These are phyloP conservation scores for Russula vinacea DNA, from an alignment of 768 basidiomycete species.

Conservation along the genomic window DNA sequence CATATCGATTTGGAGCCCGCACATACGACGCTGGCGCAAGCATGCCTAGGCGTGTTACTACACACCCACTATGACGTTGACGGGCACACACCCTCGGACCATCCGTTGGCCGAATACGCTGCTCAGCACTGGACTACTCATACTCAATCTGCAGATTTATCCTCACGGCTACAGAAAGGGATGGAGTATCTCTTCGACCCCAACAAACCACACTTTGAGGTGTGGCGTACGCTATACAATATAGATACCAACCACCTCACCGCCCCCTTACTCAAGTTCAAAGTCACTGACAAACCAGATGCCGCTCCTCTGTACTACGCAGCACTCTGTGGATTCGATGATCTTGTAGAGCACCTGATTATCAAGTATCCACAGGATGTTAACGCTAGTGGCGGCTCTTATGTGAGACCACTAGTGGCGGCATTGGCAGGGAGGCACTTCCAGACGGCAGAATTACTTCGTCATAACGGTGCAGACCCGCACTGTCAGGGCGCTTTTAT, in stretches of 20 bases:
- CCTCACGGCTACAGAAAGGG: not conserved
- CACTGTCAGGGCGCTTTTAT: rapidly evolving
- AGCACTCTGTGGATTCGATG: not conserved
- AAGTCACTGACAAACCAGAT: rapidly evolving
- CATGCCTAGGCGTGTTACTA: not conserved
- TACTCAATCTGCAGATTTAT: not conserved
- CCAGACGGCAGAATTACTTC: not conserved
- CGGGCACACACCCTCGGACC: not conserved
- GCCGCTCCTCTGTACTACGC: not conserved
- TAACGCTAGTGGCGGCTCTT: not conserved
- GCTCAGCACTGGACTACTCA: not conserved
- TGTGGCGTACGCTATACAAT: not conserved
- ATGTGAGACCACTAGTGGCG: not conserved
- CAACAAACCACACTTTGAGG: not conserved
- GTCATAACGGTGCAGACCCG: not conserved
- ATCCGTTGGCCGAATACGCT: not conserved
- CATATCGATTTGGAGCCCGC: not conserved
- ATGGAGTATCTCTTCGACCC: not conserved
- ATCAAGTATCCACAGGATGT: not conserved
- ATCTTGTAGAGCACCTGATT: not conserved
- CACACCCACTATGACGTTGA: not conserved
- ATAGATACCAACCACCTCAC: not conserved
- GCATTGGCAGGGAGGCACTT: not conserved
- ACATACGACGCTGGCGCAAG: not conserved
- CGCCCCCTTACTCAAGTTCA: too few relatives aligned